These are phyloP conservation scores for Musa balbisiana DNA, from an alignment of 202 grass and related monocot species.

Conservation along the genomic window DNA sequence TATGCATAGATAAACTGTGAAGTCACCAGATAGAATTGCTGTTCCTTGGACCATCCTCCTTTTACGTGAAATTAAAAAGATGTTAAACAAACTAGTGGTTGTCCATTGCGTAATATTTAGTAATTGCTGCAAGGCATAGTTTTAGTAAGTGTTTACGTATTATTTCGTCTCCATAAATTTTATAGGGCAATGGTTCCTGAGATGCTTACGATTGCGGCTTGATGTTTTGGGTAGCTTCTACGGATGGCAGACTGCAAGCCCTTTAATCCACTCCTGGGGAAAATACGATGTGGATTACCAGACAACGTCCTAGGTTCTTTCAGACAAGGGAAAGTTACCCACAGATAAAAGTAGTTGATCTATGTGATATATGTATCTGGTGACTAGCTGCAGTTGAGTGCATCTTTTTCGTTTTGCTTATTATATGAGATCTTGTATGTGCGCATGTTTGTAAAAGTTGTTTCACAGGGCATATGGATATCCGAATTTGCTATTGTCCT, in stretches of 20 bases:
- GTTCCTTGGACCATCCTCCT: neutral
- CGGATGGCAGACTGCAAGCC: conserved; percentile 94
- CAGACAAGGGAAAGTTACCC: conserved; percentile 63
- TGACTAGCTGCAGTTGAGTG: too few species aligned
- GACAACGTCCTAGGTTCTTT: conserved; percentile 94
- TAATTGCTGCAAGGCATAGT: neutral
- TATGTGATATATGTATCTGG: too few species aligned
- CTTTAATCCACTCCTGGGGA: conserved; percentile 93
- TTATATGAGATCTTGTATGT: too few species aligned
- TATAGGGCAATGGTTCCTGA: conserved; percentile 85
- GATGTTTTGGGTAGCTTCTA: conserved; percentile 98
- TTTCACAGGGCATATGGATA: too few species aligned
- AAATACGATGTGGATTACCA: conserved; percentile 98
- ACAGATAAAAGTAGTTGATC: neutral
- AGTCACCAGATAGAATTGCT: neutral
- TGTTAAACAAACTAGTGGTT: neutral
- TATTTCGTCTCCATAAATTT: conserved; percentile 5
- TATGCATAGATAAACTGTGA: neutral
- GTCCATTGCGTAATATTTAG: neutral
- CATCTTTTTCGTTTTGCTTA: too few species aligned
- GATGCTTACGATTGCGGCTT: conserved; percentile 88
- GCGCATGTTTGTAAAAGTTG: too few species aligned
- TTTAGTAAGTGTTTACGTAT: neutral
- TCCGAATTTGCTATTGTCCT: neutral
- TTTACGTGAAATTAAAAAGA: too few species aligned